These are phyloP conservation scores for Aspergillus tubingensis DNA, from an alignment of 2,329 filamentous ascomycete genomes.

Conservation along the genomic window DNA sequence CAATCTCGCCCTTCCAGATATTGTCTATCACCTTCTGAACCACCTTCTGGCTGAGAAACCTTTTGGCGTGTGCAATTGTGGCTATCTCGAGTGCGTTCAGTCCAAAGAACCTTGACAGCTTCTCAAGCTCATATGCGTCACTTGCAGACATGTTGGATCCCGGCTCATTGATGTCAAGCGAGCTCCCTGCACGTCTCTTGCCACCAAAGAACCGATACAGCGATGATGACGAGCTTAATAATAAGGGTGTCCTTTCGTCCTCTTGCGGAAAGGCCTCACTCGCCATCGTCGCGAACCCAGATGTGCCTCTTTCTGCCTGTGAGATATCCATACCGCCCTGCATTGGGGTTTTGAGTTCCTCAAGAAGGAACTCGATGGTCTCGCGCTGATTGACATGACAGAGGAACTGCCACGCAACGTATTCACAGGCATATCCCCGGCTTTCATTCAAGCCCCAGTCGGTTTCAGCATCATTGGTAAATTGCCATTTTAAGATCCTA, in stretches of 20 bases:
- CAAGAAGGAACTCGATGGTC: conserved; percentile 58
- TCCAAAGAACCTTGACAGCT: conserved; percentile 69
- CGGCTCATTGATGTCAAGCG: conserved; percentile 53
- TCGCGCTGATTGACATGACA: conserved; percentile 58
- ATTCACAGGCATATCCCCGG: conserved; percentile 60
- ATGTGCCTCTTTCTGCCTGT: conserved; percentile 25
- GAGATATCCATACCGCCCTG: conserved; percentile 21
- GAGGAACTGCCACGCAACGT: conserved; percentile 64
- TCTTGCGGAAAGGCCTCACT: conserved; percentile 15
- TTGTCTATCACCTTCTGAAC: conserved; percentile 82
- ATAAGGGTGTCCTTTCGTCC: conserved; percentile 34
- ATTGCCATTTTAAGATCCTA: conserved; percentile 61
- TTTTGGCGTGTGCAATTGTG: conserved; percentile 77
- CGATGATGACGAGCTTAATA: conserved; percentile 27
- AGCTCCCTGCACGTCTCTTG: conserved; percentile 33
- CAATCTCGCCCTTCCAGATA: conserved; percentile 83
- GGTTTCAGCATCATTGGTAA: conserved; percentile 52
- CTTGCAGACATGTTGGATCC: conserved; percentile 36
- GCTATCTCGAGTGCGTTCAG: conserved; percentile 88
- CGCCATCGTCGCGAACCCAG: conserved; percentile 15
- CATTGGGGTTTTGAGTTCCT: conserved; percentile 47
- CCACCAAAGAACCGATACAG: conserved; percentile 34
- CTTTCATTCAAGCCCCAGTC: conserved; percentile 60
- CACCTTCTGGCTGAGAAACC: conserved; percentile 76
- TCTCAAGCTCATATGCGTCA: conserved; percentile 60